Evolutionary conservation across 2,329 filamentous ascomycete species (phyloP).

Genomic region (Leptographium radiaticola): DNA sequence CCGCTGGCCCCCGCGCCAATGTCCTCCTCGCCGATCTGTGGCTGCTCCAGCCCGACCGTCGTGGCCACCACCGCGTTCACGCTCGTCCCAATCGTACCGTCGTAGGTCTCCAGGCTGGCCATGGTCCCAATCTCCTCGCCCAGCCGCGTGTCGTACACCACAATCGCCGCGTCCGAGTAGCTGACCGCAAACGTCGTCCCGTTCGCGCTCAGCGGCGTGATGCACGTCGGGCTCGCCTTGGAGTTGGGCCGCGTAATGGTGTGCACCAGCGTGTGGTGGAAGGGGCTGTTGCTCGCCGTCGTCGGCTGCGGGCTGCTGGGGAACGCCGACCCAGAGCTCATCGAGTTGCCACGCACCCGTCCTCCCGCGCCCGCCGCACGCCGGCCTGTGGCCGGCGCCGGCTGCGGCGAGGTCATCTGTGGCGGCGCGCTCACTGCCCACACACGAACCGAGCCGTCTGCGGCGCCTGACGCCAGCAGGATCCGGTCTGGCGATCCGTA

Average conservation of each 20-base stretch:
- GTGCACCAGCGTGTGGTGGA: conserved; percentile 78
- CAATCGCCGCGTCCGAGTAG: conserved; percentile 77
- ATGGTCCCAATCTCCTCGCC: conserved; percentile 87
- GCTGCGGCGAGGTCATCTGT: conserved; percentile 68
- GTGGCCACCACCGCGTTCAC: conserved; percentile 89
- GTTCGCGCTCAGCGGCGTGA: conserved; percentile 69
- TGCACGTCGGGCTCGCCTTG: conserved; percentile 73
- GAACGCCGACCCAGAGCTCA: conserved; percentile 88
- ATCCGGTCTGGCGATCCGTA: conserved; percentile 78
- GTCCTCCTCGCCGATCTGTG: conserved; percentile 61
- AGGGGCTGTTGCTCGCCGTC: conserved; percentile 71
- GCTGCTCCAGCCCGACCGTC: conserved; percentile 68
- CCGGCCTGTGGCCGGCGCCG: conserved; percentile 33
- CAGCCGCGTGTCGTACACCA: conserved; percentile 84
- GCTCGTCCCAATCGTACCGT: conserved; percentile 63
- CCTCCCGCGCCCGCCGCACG: conserved; percentile 51
- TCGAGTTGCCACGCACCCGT: conserved; percentile 77
- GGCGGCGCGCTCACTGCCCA: conserved; percentile 92
- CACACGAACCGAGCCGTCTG: conserved; percentile 81
- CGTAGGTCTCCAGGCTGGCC: conserved; percentile 89
- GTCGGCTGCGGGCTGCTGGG: conserved; percentile 83
- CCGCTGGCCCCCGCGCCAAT: conserved; percentile 40
- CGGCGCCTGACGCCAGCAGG: conserved; percentile 78
- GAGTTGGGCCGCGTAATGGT: conserved; percentile 60
- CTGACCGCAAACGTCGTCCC: conserved; percentile 89